phyloP scores from a whole-genome alignment of 2,329 filamentous ascomycete genomes.

The Sporothrix curviconia region DNA sequence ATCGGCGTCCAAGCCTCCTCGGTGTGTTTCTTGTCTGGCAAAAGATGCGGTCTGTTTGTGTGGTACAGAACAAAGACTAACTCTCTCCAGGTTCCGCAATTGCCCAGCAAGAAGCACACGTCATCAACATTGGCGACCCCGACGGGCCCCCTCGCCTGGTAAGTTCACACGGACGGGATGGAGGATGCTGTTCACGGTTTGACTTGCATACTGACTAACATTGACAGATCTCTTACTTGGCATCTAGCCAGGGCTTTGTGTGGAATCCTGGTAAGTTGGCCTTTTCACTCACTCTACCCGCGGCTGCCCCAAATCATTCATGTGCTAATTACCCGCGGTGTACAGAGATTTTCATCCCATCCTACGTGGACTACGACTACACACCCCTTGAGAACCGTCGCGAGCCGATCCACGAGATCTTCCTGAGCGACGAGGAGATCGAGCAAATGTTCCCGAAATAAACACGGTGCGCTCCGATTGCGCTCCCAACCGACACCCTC shows the following conservation, averaged over 20 bases:
- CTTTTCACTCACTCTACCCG: background rate
- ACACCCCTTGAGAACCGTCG: conserved; percentile 67
- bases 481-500: background rate
- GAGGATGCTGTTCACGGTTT: background rate
- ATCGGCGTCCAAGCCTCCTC: conserved; percentile 55
- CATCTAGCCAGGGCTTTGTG: conserved; percentile 71
- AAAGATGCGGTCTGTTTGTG: no score
- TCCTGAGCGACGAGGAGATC: conserved; percentile 69
- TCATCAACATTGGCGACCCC: conserved; percentile 69
- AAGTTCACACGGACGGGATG: conserved; percentile 26
- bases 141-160: conserved; percentile 68
- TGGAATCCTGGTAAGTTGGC: conserved; percentile 73
- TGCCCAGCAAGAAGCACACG: conserved; percentile 69
- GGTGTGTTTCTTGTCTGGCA: conserved; percentile 43
- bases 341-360: conserved; percentile 72
- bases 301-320: no score
- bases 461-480: background rate
- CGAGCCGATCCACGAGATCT: conserved; percentile 72
- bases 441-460: conserved; percentile 60
- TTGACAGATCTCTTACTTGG: conserved; percentile 67
- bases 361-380: conserved; percentile 69
- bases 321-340: background rate
- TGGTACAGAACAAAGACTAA: conserved; percentile 26
- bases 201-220: conserved; percentile 18
- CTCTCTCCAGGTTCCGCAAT: conserved; percentile 57